Evolutionary conservation across 2,329 filamentous ascomycete species (phyloP), one percentile per base, ranked within the genome.

Genomic region (Penicillium freii): DNA sequence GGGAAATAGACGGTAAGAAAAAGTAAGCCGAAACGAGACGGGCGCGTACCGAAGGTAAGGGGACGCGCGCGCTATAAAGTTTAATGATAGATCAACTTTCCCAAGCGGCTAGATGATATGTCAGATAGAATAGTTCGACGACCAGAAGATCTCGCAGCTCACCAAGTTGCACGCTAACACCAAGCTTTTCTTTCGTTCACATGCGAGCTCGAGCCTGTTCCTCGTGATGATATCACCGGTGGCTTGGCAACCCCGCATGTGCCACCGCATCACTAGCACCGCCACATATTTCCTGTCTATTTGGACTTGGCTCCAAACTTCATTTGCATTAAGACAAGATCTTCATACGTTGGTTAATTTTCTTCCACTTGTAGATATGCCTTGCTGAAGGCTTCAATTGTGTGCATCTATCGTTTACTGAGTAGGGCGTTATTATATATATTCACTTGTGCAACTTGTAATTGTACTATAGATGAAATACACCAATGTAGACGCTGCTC

Each of bases 161-260:
- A 17, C 25, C 8, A 34, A 42, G 17, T 42, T 36, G 7, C 29
- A 23, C 27, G 15, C 25, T 8, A n/a, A 29, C 23, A 42, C 29
- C 17, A 55, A 48, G 29, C 39, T 29, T 49, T 15, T 56, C 17
- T 48, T 53, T 57, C 43, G 29, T 33, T 43, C 17, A 38, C 45
- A 51, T 31, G 31, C 29, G 7, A 15, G 8, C 42, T 19, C 9
- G 15, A 27, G 1, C 42, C 42, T 36, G 38, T 51, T 54, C 38
- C 43, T 43, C 42, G 48, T 46, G 55, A 64, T 66, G 63, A 66
- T 62, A 64, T 66, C 63, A 66, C 54, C 47, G 40, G 56, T 60
- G 57, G 61, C 48, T 56, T 63, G 59, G 49, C 40, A 54, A 55
- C 56, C 55, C 58, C 60, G 55, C 62, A 54, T 56, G 55, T 57